These are phyloP conservation scores for Phialophora expanda DNA, from an alignment of 2,329 filamentous ascomycete species.

Conservation along the genomic window DNA sequence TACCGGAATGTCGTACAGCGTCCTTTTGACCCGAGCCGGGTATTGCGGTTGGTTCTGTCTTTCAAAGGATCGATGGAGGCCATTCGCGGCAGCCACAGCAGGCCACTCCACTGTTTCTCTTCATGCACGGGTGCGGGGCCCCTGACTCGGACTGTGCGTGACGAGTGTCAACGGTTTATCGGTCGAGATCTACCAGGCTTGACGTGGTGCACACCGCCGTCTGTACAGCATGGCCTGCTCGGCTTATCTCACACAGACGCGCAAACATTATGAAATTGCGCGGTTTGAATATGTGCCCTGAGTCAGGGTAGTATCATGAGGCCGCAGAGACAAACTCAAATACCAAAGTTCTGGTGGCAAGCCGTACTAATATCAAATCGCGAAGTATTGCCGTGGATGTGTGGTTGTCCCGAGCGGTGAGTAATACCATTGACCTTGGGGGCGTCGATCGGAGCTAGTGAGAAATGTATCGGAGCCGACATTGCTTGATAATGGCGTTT, in stretches of 20 bases:
- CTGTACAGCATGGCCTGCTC: background rate
- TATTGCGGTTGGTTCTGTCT: background rate
- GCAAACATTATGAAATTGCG: background rate
- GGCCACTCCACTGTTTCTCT: background rate
- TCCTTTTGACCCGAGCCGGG: background rate
- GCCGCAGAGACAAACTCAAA: background rate
- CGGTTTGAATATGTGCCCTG: background rate
- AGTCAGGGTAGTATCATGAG: conserved; percentile 2
- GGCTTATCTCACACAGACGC: background rate
- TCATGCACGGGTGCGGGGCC: background rate
- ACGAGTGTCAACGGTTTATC: background rate
- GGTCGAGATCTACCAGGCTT: conserved; percentile 8
- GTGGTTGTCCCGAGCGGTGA: background rate
- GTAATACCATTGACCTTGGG: background rate
- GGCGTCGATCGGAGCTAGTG: conserved; percentile 1
- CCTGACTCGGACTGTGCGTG: background rate
- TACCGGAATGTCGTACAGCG: background rate
- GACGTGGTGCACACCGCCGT: conserved; percentile 2
- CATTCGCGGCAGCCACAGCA: background rate
- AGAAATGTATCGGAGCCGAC: background rate
- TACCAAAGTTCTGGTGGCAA: background rate
- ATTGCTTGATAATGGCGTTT: conserved; percentile 16
- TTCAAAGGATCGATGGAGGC: background rate
- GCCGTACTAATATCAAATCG: conserved; percentile 2
- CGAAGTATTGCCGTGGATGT: background rate